Evolutionary conservation across 169 alveolate species (phyloP).

Genomic region (Cryptosporidium muris): DNA sequence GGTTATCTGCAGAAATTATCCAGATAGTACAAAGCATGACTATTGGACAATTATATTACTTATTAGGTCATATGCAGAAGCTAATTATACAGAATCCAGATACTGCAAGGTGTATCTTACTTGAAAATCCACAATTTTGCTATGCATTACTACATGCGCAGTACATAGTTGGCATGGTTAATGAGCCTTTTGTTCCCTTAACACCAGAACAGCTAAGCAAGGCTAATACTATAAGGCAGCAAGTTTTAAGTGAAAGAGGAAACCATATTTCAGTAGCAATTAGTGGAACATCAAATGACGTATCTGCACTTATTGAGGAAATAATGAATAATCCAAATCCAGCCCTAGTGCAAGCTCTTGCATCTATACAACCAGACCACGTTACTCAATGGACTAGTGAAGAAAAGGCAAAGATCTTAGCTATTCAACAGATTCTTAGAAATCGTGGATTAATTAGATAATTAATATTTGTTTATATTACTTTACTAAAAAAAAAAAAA

Average conservation of each 20-base stretch:
- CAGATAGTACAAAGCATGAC: slow-evolving; percentile 50
- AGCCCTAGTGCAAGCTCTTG: slow-evolving; percentile 45
- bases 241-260: slow-evolving; percentile 7
- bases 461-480: not conserved
- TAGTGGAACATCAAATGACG: slow-evolving; percentile 6
- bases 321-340: slow-evolving; percentile 58
- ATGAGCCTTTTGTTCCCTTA: slow-evolving; percentile 70
- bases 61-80: slow-evolving; percentile 74
- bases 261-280: not conserved
- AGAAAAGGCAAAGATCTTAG: slow-evolving; percentile 43
- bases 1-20: slow-evolving; percentile 17
- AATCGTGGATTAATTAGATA: slow-evolving; percentile 38
- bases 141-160: slow-evolving; percentile 76
- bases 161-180: slow-evolving; percentile 71
- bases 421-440: slow-evolving; percentile 52
- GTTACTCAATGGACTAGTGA: slow-evolving; percentile 68
- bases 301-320: slow-evolving; percentile 49
- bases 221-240: slow-evolving; percentile 32
- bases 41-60: slow-evolving; percentile 73
- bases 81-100: slow-evolving; percentile 59
- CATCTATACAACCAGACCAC: slow-evolving; percentile 58
- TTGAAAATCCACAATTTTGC: slow-evolving; percentile 71
- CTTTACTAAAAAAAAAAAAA: not conserved
- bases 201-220: slow-evolving; percentile 53
- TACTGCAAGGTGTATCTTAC: slow-evolving; percentile 65